Conservation (phyloP, 352 stramenopile species). For the Globisporangium middletonii region DNA sequence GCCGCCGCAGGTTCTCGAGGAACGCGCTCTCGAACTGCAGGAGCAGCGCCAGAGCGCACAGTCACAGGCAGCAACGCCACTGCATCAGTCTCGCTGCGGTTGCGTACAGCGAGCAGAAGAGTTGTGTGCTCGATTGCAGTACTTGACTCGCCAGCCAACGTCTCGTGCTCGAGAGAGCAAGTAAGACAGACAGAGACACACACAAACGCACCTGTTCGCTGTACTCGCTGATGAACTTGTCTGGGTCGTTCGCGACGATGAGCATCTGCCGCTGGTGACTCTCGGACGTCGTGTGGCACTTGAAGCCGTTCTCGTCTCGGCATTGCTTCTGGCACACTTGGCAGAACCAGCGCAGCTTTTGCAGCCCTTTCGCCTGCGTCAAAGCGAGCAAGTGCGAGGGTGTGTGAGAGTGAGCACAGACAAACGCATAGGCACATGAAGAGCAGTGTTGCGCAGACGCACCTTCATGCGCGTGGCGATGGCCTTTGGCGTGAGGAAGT, state of each 20-base stretch:
- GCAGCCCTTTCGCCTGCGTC: constrained; percentile 91
- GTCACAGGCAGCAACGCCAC: background rate
- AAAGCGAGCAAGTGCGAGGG: background rate
- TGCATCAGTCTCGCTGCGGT: background rate
- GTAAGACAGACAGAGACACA: background rate
- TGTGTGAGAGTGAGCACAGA: background rate
- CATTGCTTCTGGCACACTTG: constrained; percentile 99
- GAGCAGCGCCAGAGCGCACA: background rate
- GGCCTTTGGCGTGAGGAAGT: constrained; percentile 83
- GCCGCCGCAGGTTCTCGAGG: constrained; percentile 91
- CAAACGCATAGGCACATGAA: background rate
- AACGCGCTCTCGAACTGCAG: constrained; percentile 94
- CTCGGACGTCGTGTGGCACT: constrained; percentile 97
- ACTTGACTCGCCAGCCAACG: no score
- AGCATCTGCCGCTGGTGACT: constrained; percentile 98
- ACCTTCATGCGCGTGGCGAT: constrained; percentile 88
- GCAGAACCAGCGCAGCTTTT: constrained; percentile 99
- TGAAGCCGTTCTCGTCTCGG: constrained; percentile 99
- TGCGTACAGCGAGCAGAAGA: no score
- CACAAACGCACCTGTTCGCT: constrained; percentile 43
- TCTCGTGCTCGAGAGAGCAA: no score
- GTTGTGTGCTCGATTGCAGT: no score
- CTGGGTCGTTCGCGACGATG: constrained; percentile 94
- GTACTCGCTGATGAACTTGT: constrained; percentile 93
- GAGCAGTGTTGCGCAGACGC: background rate